Evolutionary conservation across 2,329 filamentous ascomycete genomes (phyloP).

Genomic region (Xylariaceae sp.): DNA sequence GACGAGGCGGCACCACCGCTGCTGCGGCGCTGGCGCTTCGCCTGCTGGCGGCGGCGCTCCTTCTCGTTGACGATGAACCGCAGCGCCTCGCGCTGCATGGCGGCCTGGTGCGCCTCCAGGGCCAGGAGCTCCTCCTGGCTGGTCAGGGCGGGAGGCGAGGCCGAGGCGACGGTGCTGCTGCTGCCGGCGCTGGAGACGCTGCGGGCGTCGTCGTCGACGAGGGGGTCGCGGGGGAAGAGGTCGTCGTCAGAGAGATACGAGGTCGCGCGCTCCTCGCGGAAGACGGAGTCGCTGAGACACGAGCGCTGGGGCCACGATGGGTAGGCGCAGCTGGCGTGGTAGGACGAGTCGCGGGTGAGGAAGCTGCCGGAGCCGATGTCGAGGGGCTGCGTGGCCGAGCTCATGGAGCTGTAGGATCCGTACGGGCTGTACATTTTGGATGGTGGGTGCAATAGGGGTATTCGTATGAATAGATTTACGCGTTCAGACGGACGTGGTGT

Average conservation of each 20-base stretch:
- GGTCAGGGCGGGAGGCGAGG: constrained; percentile 21
- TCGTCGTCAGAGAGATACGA: constrained; percentile 62
- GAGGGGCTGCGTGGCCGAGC: constrained; percentile 27
- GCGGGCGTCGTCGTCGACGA: constrained; percentile 43
- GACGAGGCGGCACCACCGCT: constrained; percentile 15
- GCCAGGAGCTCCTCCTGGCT: constrained; percentile 44
- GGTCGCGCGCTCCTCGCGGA: constrained; percentile 34
- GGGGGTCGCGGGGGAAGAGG: constrained; percentile 48
- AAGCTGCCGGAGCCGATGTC: constrained; percentile 29
- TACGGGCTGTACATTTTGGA: constrained; percentile 29
- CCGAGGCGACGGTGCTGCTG: constrained; percentile 35
- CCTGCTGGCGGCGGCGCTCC: constrained; percentile 44
- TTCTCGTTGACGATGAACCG: constrained; percentile 49
- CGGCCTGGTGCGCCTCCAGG: constrained; percentile 46
- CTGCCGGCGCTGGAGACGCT: constrained; percentile 40
- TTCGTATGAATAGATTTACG: constrained; percentile 1
- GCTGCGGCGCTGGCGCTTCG: constrained; percentile 19
- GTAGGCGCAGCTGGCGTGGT: constrained; percentile 34
- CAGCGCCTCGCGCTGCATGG: constrained; percentile 49
- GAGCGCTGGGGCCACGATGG: constrained; percentile 1
- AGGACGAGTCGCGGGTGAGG: constrained; percentile 20
- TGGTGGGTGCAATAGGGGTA: constrained; percentile 1
- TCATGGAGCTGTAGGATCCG: constrained; percentile 33
- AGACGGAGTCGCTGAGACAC: constrained; percentile 13
- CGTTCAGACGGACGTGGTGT: not conserved